Conservation (phyloP, 805 yeast species). For the Candida maris region DNA sequence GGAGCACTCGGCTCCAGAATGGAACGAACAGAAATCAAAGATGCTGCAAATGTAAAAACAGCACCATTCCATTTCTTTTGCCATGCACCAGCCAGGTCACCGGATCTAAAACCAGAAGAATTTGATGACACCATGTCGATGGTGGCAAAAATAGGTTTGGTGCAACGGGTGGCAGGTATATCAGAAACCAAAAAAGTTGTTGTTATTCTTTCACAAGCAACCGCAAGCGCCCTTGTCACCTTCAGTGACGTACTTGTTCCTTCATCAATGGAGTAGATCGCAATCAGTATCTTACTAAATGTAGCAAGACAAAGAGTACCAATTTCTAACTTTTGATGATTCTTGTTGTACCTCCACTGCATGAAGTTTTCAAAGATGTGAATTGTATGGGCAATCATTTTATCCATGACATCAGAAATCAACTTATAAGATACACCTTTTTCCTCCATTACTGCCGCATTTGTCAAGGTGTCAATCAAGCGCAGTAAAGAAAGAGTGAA, state of each 20-base stretch:
- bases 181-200: slow-evolving; percentile 53
- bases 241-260: slow-evolving; percentile 32
- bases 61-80: slow-evolving; percentile 46
- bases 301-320: slow-evolving; percentile 52
- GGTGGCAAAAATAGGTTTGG: slow-evolving; percentile 49
- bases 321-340: slow-evolving; percentile 56
- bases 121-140: slow-evolving; percentile 43
- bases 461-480: slow-evolving; percentile 49
- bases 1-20: slow-evolving; percentile 41
- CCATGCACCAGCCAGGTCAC: slow-evolving; percentile 44
- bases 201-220: slow-evolving; percentile 48
- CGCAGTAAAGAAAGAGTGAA: slow-evolving; percentile 62
- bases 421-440: slow-evolving; percentile 36
- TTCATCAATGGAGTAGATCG: slow-evolving; percentile 54
- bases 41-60: slow-evolving; percentile 53
- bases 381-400: slow-evolving; percentile 53
- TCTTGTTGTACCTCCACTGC: slow-evolving; percentile 60
- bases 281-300: slow-evolving; percentile 50
- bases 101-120: slow-evolving; percentile 6
- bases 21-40: slow-evolving; percentile 56
- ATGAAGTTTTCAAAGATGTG: slow-evolving; percentile 70
- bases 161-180: slow-evolving; percentile 49
- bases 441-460: slow-evolving; percentile 42
- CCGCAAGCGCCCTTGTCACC: slow-evolving; percentile 48
- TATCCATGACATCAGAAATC: slow-evolving; percentile 53